Base-by-base conservation (phyloP, 805 yeast species). In the Wickerhamiella lipophila region DNA sequence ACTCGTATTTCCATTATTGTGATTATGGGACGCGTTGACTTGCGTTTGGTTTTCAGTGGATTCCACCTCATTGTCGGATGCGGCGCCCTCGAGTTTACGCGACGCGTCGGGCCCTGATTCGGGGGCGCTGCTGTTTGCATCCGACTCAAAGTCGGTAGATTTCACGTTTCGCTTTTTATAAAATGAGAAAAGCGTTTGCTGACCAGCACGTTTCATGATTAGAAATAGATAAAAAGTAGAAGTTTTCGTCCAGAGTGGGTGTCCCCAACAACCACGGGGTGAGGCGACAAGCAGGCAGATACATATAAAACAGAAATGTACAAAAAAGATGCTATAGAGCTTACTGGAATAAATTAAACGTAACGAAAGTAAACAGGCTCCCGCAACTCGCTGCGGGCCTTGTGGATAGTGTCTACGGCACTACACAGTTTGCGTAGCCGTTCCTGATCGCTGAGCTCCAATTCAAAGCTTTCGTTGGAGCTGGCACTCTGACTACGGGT, bases 91-190 rank as follows among this genome's bases (percentile, higher is more conserved):
- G 7, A n/a, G 15, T n/a, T 16, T 16, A 32, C 38, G 38, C 38
- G 38, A 32, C 38, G 38, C 38, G 38, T 32, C 38, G 13, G 15
- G 4, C 21, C 15, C 38, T 4, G 18, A 15, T 9, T 16, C 38
- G 38, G 6, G 11, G 5, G 11, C 5, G 19, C 19, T n/a, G 19
- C 38, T 4, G 38, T 32, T 32, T 32, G 38, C 18, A 32, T 29
- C 13, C n/a, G 13, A 4, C 34, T n/a, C 15, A 12, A n/a, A 6
- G 22, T 32, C 30, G n/a, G 15, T 3, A 6, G 42, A 12, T 21
- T 21, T 5, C 12, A 19, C 42, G 51, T n/a, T 70, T 46, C 73
- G 73, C 67, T 48, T 56, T 40, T 12, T 55, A 46, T 47, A 46
- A 26, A 52, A 50, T 21, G 46, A 18, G 2, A 50, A 35, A 12